Evolutionary conservation across 345 rosid genomes (phyloP), one percentile per base, ranked within the genome.

Genomic region (Clarkia xantiana): DNA sequence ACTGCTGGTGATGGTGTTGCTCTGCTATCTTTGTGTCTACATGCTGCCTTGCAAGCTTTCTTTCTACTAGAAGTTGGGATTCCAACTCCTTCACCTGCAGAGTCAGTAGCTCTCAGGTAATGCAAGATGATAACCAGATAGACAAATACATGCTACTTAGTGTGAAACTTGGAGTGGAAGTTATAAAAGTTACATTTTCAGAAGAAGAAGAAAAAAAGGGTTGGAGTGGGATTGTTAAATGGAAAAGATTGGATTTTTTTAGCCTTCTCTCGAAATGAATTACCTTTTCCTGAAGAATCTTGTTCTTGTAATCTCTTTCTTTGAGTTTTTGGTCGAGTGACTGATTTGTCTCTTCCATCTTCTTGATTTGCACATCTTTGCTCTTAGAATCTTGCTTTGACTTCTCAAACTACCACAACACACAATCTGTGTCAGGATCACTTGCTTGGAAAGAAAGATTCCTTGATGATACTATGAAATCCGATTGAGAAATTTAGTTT

Each of bases 21-120:
- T 91, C 93, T 22, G 89, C 94, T 15, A 81, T 79, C 77, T 73
- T 91, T 16, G 84, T 76, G 68, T 91, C 94, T 29, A 91, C 90
- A 22, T 91, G 94, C 64, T 86, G 98, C 49, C 96, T 82, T 22
- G 96, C 96, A 14, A 91, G 79, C 66, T 83, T 91, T 66, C 98
- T 86, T 60, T 86, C 98, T 34, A 81, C 76, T 17, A 91, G 77
- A 51, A 91, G 83, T 60, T 86, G 98, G 3, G 86, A 62, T 72
- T 91, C 98, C 40, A 91, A 74, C 61, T 91, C 98, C 65, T 81
- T 91, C 19, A 86, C 68, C 96, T 86, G 67, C 49, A 59, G 71
- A 59, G 64, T 11, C 3, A 16, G 44, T 43, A 36, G 1, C 10
- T 42, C 14, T 0, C 9, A 10, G 14, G 20, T 22, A 23, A 54